Base-by-base conservation (phyloP, 805 yeast genomes). In the Kurtzmaniella cleridarum region DNA sequence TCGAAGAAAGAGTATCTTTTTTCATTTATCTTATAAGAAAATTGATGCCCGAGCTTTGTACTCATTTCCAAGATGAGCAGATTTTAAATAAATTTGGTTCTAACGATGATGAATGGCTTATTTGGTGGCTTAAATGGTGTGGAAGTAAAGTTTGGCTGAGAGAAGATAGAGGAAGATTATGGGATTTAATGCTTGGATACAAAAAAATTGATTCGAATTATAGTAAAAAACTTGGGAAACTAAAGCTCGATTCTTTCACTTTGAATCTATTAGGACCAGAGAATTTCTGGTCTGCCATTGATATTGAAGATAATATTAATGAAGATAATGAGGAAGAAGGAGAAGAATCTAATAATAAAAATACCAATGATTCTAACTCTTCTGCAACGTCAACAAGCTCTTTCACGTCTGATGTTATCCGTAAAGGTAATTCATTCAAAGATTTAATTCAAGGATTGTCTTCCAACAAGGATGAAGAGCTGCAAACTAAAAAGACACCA, bases 101-200 rank as follows among this genome's bases (percentile, higher is more conserved):
- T 49, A 70, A 77, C 43, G 88, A 84, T 45, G 93, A 86, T 49
- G 89, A 82, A 54, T 90, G 97, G 97, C 67, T 89, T 18, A 73
- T 87, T 30, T 90, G 96, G 95, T 90, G 97, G 97, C 68, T 90
- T 46, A 87, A 88, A 55, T 90, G 85, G 73, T 77, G 86, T 53
- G 96, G 96, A 15, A 77, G 93, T 11, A 85, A 85, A 59, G 88
- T 83, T 5, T 79, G 95, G 76, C 81, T 89, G 32, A 74, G 84
- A 44, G 72, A 71, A 42, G 96, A 88, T 59, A 64, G 96, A 38
- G 96, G 93, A 10, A 71, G 96, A 44, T 70, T 88, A 5, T 90
- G 98, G 98, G 98, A 90, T 62, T 63, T 79, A 46, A 60, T 89
- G 33, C 59, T 90, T 18, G 95, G 96, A 1, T 87, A 51, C 37